These are phyloP conservation scores for Blastocystis sp. DNA, from an alignment of 352 stramenopile species.

Conservation along the genomic window DNA sequence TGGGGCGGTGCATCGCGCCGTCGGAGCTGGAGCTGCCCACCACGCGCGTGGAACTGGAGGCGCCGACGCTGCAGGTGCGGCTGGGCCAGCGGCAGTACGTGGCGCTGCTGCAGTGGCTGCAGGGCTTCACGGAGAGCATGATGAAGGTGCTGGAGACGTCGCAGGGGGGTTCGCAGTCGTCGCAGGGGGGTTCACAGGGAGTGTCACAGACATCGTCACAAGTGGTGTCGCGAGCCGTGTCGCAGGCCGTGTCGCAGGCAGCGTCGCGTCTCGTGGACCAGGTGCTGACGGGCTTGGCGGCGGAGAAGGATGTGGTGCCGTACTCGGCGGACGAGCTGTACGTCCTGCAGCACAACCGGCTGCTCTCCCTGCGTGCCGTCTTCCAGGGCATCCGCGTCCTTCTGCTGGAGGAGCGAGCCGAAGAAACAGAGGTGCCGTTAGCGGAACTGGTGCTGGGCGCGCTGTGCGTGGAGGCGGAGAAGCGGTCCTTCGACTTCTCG, in stretches of 20 bases:
- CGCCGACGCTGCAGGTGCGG: neutral
- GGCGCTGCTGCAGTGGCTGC: neutral
- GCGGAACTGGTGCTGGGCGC: neutral
- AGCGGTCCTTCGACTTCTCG: neutral
- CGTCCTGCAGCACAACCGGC: neutral
- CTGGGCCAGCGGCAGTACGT: neutral
- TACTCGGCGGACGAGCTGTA: neutral
- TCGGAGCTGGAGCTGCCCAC: neutral
- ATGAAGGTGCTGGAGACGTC: neutral
- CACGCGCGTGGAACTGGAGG: neutral
- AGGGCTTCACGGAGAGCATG: neutral
- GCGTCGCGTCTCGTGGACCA: neutral
- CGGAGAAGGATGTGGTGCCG: neutral
- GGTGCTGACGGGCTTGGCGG: neutral
- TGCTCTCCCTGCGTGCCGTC: neutral
- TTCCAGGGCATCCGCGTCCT: neutral
- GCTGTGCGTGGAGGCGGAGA: neutral
- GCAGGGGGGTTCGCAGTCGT: neutral
- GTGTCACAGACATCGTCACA: neutral
- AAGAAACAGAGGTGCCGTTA: neutral
- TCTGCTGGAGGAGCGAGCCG: neutral
- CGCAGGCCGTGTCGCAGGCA: neutral
- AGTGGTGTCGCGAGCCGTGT: neutral
- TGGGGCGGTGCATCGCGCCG: neutral
- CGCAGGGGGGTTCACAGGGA: too few species aligned